Evolutionary conservation across 371 early-diverging fungal species (phyloP), one percentile per base, ranked within the genome.

Genomic region (Astathelohania contejeani): DNA sequence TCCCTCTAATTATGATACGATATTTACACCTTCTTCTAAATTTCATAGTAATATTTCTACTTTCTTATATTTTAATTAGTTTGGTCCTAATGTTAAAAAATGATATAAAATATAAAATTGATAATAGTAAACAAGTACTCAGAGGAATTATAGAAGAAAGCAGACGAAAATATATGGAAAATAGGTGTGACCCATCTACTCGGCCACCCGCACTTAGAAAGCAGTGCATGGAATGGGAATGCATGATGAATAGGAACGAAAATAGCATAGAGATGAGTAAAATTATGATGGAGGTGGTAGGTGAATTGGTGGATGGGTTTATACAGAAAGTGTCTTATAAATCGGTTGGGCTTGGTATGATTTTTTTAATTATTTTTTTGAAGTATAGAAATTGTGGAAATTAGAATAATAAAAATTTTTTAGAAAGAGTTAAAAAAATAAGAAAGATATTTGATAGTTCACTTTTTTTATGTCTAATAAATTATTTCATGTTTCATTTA

Each of bases 141-240:
- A 6, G 20, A 9, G 14, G 10, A 12, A 25, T 46, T 10, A 80
- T 82, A n/a, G 50, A 76, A 18, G 63, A 69, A 22, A 85, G 88
- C 47, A 66, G 73, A 20, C 79, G 79, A 53, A 64, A 79, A 54
- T 88, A 86, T 66, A 37, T 66, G 0, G 71, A 78, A 12, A 88
- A 88, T 73, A 76, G 69, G 9, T 88, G 89, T 65, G 77, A 76
- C 43, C 82, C 77, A 27, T 69, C 49, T 1, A 68, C 79, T 44
- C 78, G 84, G 10, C 81, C 85, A 3, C 88, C 87, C 19, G 82
- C 81, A 7, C 72, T 88, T 73, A 81, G 84, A 53, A 59, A 63
- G 27, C 61, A 77, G 49, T 88, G 89, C 62, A 67, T 62, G 16
- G 74, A 71, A 16, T 88, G 88, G 88, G 84, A 82, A 46, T 56